A percentile compares a stretch with the other conserved stretches of the same genome.
Evolutionary conservation across 768 basidiomycete genomes (phyloP).

Genomic region (Tephrocybe sp.): DNA sequence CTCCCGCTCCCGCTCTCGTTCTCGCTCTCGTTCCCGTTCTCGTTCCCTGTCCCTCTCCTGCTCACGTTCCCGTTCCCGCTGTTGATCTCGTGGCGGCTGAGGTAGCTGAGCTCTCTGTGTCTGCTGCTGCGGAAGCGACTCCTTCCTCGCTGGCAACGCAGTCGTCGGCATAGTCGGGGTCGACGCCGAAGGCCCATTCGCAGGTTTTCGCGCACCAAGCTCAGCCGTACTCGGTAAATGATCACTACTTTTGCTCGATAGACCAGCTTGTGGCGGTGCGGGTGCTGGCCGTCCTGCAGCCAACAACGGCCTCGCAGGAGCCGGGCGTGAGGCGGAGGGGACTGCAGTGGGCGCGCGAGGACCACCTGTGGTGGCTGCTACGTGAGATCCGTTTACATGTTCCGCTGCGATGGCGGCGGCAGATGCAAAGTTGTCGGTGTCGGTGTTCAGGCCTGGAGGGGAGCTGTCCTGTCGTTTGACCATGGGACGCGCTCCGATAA

Average conservation of each 20-base stretch:
- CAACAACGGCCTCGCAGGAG: slow-evolving; percentile 66
- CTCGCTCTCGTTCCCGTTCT: slow-evolving; percentile 28
- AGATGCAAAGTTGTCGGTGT: slow-evolving; percentile 39
- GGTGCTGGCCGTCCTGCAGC: slow-evolving; percentile 57
- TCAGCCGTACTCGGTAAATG: slow-evolving; percentile 64
- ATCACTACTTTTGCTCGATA: slow-evolving; percentile 34
- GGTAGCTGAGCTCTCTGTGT: slow-evolving; percentile 13
- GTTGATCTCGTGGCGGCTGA: slow-evolving; percentile 27
- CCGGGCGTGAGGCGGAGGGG: slow-evolving; percentile 56
- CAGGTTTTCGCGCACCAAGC: slow-evolving; percentile 61
- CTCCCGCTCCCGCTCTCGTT: slow-evolving; percentile 25
- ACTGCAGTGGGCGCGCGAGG: slow-evolving; percentile 9
- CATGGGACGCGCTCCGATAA: slow-evolving; percentile 19
- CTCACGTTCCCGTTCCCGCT: slow-evolving; percentile 34
- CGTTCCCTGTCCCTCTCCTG: slow-evolving; percentile 21
- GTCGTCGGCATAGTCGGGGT: slow-evolving; percentile 25
- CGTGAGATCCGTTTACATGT: slow-evolving; percentile 53
- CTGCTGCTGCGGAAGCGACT: slow-evolving; percentile 38
- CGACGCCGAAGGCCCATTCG: slow-evolving; percentile 47
- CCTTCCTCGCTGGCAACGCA: slow-evolving; percentile 45
- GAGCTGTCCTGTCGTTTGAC: slow-evolving; percentile 39
- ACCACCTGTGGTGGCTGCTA: slow-evolving; percentile 27
- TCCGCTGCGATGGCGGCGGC: slow-evolving; percentile 63
- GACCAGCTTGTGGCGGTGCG: slow-evolving; percentile 30
- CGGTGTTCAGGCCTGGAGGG: slow-evolving; percentile 38